Evolutionary conservation across 2,329 filamentous ascomycete species (phyloP).

Genomic region (Trichoderma sp.): DNA sequence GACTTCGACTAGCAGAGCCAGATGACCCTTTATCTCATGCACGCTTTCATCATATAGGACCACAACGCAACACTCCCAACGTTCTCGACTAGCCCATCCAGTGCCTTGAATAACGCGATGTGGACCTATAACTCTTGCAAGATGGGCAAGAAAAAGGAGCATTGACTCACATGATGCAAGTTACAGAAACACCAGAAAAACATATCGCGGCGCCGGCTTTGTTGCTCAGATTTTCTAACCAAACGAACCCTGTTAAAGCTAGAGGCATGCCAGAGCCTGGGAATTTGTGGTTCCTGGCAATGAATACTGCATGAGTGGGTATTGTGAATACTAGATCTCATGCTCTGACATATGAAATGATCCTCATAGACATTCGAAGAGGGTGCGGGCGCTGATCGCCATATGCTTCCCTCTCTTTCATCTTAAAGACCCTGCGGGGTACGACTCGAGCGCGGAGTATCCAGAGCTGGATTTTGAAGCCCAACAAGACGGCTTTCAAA

Average conservation of each 20-base stretch:
- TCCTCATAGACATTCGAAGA: background rate
- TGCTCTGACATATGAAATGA: slow-evolving; percentile 28
- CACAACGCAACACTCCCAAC: slow-evolving; percentile 22
- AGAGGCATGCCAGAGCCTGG: background rate
- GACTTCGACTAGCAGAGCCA: slow-evolving; percentile 28
- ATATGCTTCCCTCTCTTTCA: background rate
- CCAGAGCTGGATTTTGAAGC: background rate
- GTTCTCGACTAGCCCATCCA: slow-evolving; percentile 25
- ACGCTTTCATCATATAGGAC: slow-evolving; percentile 26
- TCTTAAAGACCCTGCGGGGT: background rate
- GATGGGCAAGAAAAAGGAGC: background rate
- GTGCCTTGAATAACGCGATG: slow-evolving; percentile 1
- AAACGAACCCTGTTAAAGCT: background rate
- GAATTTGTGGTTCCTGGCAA: slow-evolving; percentile 11
- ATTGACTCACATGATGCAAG: background rate
- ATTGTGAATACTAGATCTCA: slow-evolving; percentile 42
- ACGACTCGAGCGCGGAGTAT: background rate
- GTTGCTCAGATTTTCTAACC: background rate
- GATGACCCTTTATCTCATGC: slow-evolving; percentile 27
- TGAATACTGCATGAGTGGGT: slow-evolving; percentile 48
- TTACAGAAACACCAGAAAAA: background rate
- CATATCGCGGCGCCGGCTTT: background rate
- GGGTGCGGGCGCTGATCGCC: slow-evolving; percentile 11
- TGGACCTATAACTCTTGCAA: slow-evolving; percentile 8
- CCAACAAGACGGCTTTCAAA: slow-evolving; percentile 21